Percentiles rank a stretch among this genome's conserved stretches.
phyloP scores from a whole-genome alignment of 192 early-diverging fungal genomes.

The Rhizoclosmatium sp. region DNA sequence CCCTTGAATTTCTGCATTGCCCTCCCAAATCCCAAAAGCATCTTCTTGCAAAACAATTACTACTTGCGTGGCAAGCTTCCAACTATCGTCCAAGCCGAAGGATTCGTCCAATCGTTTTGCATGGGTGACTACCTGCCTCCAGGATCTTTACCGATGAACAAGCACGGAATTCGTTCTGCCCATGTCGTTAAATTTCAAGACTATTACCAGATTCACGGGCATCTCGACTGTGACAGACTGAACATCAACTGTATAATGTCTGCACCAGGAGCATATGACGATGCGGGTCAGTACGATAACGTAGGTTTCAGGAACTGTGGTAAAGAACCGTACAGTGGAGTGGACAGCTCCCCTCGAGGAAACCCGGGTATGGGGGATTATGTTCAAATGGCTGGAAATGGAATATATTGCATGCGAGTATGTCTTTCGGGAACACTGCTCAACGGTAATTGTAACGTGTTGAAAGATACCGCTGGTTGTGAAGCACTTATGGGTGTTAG shows the following conservation, averaged over 20 bases:
- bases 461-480: constrained; percentile 22
- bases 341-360: background rate
- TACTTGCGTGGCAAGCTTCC: constrained; percentile 26
- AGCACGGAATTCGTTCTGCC: constrained; percentile 34
- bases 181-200: constrained; percentile 19
- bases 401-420: constrained; percentile 47
- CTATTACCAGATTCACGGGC: constrained; percentile 42
- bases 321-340: constrained; percentile 48
- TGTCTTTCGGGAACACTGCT: constrained; percentile 21
- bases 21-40: background rate
- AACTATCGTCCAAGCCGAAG: constrained; percentile 44
- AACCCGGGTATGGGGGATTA: constrained; percentile 29
- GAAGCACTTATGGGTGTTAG: background rate
- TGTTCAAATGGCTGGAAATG: constrained; percentile 44
- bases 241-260: constrained; percentile 35
- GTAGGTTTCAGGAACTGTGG: constrained; percentile 33
- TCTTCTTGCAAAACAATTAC: constrained; percentile 32
- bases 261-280: constrained; percentile 29
- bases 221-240: constrained; percentile 36
- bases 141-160: constrained; percentile 29
- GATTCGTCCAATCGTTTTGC: constrained; percentile 44
- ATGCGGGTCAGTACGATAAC: constrained; percentile 25
- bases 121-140: constrained; percentile 38
- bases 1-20: background rate
- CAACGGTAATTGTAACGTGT: constrained; percentile 9